phyloP scores from a whole-genome alignment of 768 basidiomycete species.

The Tylopilus vinaceipallidus region DNA sequence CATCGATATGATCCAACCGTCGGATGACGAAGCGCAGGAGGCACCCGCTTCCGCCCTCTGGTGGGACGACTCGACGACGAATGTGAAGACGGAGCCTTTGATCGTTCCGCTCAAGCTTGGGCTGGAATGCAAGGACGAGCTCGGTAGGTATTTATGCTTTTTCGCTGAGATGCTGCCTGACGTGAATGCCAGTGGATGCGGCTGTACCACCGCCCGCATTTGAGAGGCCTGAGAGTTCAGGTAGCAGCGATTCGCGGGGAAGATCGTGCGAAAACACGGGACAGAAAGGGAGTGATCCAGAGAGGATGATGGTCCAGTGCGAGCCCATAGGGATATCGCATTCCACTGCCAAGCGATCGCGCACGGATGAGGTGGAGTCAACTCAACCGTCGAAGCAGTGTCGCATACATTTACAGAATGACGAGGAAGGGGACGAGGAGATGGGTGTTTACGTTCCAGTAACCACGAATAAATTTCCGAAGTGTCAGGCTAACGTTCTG shows the following conservation, averaged over 20 bases:
- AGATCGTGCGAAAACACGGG: background rate
- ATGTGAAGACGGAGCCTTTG: too few species aligned
- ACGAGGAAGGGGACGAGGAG: background rate
- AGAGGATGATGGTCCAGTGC: background rate
- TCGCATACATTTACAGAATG: background rate
- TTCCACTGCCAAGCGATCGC: background rate
- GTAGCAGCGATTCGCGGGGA: background rate
- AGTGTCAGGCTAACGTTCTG: background rate
- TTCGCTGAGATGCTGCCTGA: background rate
- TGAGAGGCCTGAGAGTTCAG: background rate
- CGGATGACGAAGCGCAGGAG: too few species aligned
- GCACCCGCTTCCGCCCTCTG: too few species aligned
- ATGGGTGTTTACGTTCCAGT: constrained; percentile 1
- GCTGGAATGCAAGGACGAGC: too few species aligned
- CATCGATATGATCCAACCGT: too few species aligned
- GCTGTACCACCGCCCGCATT: background rate
- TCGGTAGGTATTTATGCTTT: too few species aligned
- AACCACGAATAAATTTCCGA: background rate
- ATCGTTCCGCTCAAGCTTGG: too few species aligned
- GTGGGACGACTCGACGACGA: too few species aligned
- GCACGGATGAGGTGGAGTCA: background rate
- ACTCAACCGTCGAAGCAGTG: background rate
- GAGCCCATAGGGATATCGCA: background rate
- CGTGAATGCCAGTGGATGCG: background rate
- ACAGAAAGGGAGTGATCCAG: background rate